Evolutionary conservation across 805 yeast species (phyloP).

Genomic region (Debaryomyces castellii): DNA sequence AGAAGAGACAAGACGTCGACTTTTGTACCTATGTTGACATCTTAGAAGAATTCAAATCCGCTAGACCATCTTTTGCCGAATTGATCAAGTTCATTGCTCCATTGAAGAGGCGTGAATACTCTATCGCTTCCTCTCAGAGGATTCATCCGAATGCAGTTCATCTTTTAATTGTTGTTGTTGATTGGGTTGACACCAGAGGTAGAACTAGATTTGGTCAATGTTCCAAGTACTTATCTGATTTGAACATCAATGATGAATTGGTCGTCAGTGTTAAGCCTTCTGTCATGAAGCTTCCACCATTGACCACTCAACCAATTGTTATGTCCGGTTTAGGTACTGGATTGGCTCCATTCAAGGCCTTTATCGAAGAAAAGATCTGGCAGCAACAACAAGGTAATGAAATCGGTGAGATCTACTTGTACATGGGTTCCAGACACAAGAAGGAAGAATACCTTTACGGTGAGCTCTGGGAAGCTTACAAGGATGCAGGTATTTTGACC

Average conservation of each 20-base stretch:
- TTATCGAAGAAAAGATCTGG: conserved; percentile 92
- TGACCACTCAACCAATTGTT: conserved; percentile 83
- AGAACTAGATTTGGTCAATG: conserved; percentile 91
- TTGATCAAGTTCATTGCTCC: conserved; percentile 76
- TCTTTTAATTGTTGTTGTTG: conserved; percentile 89
- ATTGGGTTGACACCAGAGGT: conserved; percentile 87
- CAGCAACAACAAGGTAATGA: conserved; percentile 85
- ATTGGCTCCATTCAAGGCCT: conserved; percentile 96
- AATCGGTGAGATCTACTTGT: conserved; percentile 85
- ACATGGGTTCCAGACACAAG: conserved; percentile 92
- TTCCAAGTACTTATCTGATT: conserved; percentile 83
- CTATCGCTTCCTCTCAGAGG: conserved; percentile 94
- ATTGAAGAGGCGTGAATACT: conserved; percentile 94
- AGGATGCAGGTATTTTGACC: conserved; percentile 87
- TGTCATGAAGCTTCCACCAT: conserved; percentile 92
- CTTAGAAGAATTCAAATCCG: conserved; percentile 74
- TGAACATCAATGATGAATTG: conserved; percentile 76
- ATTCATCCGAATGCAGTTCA: conserved; percentile 90
- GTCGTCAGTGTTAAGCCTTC: conserved; percentile 96
- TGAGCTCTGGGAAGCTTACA: conserved; percentile 95
- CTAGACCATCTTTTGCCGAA: conserved; percentile 71
- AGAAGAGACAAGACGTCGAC: conserved; percentile 81
- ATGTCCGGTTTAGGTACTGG: conserved; percentile 99
- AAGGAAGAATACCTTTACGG: conserved; percentile 95
- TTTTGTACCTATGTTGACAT: conserved; percentile 80